phyloP scores from a whole-genome alignment of 2,329 filamentous ascomycete genomes.

The Penicillium sp. region DNA sequence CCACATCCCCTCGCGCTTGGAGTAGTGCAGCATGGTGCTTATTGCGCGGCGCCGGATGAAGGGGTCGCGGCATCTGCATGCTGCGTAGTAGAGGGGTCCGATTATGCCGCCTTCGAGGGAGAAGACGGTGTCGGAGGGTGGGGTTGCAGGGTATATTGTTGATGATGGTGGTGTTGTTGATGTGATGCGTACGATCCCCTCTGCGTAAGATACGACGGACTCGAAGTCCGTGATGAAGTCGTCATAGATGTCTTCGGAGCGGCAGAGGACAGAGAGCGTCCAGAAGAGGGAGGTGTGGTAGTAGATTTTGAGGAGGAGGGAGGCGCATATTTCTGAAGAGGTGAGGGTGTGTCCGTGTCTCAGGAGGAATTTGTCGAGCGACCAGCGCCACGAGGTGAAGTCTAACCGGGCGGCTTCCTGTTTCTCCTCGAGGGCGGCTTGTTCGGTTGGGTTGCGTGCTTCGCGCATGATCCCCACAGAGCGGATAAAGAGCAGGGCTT shows the following conservation, averaged over 20 bases:
- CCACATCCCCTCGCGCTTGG: slow-evolving; percentile 26
- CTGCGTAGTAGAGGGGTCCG: slow-evolving; percentile 39
- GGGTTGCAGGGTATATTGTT: not conserved
- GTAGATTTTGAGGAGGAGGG: slow-evolving; percentile 22
- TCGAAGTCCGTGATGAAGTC: slow-evolving; percentile 17
- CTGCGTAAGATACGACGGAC: slow-evolving; percentile 12
- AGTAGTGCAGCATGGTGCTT: slow-evolving; percentile 12
- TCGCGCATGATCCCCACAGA: slow-evolving; percentile 13
- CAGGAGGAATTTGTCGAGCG: slow-evolving; percentile 17
- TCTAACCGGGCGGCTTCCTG: slow-evolving; percentile 7
- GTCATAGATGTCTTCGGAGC: slow-evolving; percentile 20
- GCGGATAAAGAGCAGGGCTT: slow-evolving; percentile 20
- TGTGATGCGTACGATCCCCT: slow-evolving; percentile 18
- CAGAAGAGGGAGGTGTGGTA: slow-evolving; percentile 21
- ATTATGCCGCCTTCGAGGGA: slow-evolving; percentile 37
- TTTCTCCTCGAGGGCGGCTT: not conserved
- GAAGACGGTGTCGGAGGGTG: slow-evolving; percentile 10
- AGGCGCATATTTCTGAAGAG: slow-evolving; percentile 19
- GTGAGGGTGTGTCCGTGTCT: slow-evolving; percentile 5
- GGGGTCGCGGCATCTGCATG: slow-evolving; percentile 38
- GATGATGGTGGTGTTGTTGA: not conserved
- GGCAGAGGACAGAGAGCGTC: slow-evolving; percentile 12
- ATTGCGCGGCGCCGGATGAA: slow-evolving; percentile 38
- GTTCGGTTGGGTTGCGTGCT: not conserved
- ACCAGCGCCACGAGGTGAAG: slow-evolving; percentile 18